A percentile compares a stretch with the other conserved stretches of the same genome.
phyloP scores from a whole-genome alignment of 108 stramenopile species.

The Discostella pseudostelligera region DNA sequence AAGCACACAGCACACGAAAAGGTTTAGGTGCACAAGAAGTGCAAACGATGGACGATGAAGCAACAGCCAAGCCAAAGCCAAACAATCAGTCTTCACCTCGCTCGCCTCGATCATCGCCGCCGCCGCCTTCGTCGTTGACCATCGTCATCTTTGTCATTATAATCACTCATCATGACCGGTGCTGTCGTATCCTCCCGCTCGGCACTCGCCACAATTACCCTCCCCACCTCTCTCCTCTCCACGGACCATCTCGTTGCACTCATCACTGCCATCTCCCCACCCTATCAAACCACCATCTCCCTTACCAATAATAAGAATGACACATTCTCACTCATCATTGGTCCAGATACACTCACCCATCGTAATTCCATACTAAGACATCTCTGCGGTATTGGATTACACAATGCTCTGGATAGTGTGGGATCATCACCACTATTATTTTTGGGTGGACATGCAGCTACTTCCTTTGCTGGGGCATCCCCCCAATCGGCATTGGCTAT shows the following conservation, averaged over 20 bases:
- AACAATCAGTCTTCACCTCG: no score
- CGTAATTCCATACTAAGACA: conserved; percentile 76
- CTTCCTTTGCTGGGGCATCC: conserved; percentile 40
- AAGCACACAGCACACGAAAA: no score
- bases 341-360: conserved; percentile 48
- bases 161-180: conserved; percentile 20
- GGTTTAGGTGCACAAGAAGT: no score
- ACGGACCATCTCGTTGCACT: conserved; percentile 60
- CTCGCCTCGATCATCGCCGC: no score
- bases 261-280: conserved; percentile 47
- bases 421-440: conserved; percentile 47
- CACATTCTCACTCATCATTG: conserved; percentile 37
- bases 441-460: conserved; percentile 63
- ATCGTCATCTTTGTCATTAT: no score
- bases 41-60: no score
- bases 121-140: no score
- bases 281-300: conserved; percentile 45
- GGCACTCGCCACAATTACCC: conserved; percentile 60
- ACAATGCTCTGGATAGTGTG: conserved; percentile 62
- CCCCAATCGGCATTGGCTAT: conserved; percentile 56
- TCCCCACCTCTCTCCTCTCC: conserved; percentile 39
- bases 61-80: no score
- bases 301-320: conserved; percentile 56
- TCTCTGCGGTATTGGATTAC: conserved; percentile 62
- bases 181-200: conserved; percentile 33